Evolutionary conservation across 352 stramenopile genomes (phyloP).

Genomic region (Thraustotheca clavata): DNA sequence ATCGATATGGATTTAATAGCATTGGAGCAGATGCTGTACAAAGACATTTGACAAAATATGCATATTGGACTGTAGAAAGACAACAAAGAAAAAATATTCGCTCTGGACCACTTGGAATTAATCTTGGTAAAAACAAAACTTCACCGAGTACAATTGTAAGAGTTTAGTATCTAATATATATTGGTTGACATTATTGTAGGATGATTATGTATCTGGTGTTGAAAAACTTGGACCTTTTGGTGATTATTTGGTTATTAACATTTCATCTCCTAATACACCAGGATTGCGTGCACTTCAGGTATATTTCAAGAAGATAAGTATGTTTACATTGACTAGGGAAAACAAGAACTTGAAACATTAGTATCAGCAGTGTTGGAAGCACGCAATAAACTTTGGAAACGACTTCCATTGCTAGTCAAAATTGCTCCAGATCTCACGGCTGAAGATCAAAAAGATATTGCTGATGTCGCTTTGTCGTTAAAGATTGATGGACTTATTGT

Average conservation of each 20-base stretch:
- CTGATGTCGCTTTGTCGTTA: slow-evolving; percentile 75
- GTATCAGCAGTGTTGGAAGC: slow-evolving; percentile 59
- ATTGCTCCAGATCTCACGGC: slow-evolving; percentile 94
- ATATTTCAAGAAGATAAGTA: background rate
- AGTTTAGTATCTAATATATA: slow-evolving; percentile 2
- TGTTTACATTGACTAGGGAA: slow-evolving; percentile 23
- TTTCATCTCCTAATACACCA: slow-evolving; percentile 95
- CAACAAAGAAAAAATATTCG: slow-evolving; percentile 34
- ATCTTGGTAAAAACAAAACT: slow-evolving; percentile 98
- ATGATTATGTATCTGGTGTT: slow-evolving; percentile 90
- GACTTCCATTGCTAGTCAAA: slow-evolving; percentile 94
- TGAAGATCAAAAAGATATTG: slow-evolving; percentile 94
- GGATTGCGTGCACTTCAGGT: slow-evolving; percentile 67
- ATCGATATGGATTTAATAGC: slow-evolving; percentile 98
- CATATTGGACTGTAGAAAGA: slow-evolving; percentile 23
- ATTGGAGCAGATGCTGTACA: slow-evolving; percentile 78
- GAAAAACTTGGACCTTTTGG: slow-evolving; percentile 85
- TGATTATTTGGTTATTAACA: slow-evolving; percentile 98
- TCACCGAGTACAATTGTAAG: slow-evolving; percentile 44
- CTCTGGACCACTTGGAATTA: slow-evolving; percentile 89
- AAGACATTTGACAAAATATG: slow-evolving; percentile 53
- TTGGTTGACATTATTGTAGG: slow-evolving; percentile 21
- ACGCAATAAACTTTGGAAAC: slow-evolving; percentile 46
- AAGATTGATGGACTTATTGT: slow-evolving; percentile 95
- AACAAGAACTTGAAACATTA: slow-evolving; percentile 71